phyloP scores from a whole-genome alignment of 78 protist genomes.

The Speleostelium caveatum region DNA sequence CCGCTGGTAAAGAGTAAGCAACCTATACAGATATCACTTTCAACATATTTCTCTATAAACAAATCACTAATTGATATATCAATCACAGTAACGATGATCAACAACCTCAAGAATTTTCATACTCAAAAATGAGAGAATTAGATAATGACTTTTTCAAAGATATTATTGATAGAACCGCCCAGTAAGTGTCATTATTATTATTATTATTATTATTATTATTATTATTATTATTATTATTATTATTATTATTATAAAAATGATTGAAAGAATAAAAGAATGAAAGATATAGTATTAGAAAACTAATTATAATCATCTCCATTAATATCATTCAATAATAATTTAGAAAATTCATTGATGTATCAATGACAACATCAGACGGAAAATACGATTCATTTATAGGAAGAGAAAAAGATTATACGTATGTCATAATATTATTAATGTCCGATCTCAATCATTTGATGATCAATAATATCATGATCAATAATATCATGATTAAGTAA shows the following conservation, averaged over 20 bases:
- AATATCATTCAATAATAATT: too few relatives aligned
- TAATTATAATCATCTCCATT: too few relatives aligned
- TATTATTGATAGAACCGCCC: constrained; percentile 78
- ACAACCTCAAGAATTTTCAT: constrained; percentile 47
- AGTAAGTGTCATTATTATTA: constrained; percentile 1
- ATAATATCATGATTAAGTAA: neutral
- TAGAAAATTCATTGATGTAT: constrained; percentile 74
- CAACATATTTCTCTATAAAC: too few relatives aligned
- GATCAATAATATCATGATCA: neutral
- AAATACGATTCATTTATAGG: constrained; percentile 5
- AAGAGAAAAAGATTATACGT: constrained; percentile 63
- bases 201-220: neutral
- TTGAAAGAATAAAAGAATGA: neutral
- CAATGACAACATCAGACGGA: constrained; percentile 66
- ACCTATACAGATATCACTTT: too few relatives aligned
- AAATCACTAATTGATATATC: neutral
- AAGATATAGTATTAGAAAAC: too few relatives aligned
- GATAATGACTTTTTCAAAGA: constrained; percentile 72
- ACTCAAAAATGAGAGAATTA: constrained; percentile 75
- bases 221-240: neutral
- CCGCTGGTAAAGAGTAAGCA: neutral
- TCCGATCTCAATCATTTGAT: neutral
- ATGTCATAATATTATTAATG: neutral
- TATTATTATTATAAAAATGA: neutral
- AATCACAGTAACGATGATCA: neutral